Conservation (phyloP, 2,329 filamentous ascomycete genomes). For the Remersonia thermophila region DNA sequence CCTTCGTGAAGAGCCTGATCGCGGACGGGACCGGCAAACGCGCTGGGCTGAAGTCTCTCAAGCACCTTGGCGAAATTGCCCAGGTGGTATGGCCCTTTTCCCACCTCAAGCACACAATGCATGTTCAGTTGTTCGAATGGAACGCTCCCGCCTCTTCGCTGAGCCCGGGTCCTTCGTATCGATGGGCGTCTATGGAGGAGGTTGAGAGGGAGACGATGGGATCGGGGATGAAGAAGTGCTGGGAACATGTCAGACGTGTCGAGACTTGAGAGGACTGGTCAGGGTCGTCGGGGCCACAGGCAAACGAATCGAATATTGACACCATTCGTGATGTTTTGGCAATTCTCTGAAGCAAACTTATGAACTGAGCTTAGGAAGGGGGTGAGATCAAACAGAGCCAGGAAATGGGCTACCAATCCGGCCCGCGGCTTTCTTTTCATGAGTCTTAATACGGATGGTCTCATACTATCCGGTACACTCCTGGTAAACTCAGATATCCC, state of each 20-base stretch:
- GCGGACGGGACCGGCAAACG: conserved; percentile 2
- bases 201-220: conserved; percentile 43
- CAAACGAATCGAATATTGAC: too few species aligned
- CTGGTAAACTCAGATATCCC: conserved; percentile 2
- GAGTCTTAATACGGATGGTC: too few species aligned
- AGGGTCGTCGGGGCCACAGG: too few species aligned
- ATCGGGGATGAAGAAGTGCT: conserved; percentile 47
- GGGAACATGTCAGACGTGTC: conserved; percentile 31
- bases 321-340: too few species aligned
- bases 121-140: conserved; percentile 39
- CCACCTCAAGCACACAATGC: conserved; percentile 44
- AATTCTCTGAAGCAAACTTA: too few species aligned
- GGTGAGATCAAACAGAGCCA: too few species aligned
- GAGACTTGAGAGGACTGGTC: too few species aligned
- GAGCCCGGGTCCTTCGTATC: background rate
- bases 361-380: too few species aligned
- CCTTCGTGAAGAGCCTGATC: conserved; percentile 23
- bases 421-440: too few species aligned
- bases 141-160: conserved; percentile 9
- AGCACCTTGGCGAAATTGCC: conserved; percentile 32
- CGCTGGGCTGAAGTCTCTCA: conserved; percentile 11
- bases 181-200: conserved; percentile 27
- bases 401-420: too few species aligned
- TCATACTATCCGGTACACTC: conserved; percentile 2
- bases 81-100: conserved; percentile 46